phyloP scores from a whole-genome alignment of 2,329 filamentous ascomycete species.

The Herpomyces periplanetae region DNA sequence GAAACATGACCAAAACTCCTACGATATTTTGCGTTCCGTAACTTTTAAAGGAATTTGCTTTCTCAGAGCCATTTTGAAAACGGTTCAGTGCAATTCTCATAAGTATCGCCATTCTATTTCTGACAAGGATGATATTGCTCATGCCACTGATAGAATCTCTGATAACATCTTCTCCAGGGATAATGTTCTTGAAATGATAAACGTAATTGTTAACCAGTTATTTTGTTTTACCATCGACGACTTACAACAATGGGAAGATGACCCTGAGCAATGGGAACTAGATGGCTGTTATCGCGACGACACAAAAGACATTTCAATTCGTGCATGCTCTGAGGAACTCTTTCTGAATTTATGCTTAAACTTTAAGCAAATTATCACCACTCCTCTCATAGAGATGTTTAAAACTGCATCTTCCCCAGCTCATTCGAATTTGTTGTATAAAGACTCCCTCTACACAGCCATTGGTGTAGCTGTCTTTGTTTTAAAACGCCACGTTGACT shows the following conservation, averaged over 20 bases:
- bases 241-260: constrained; percentile 63
- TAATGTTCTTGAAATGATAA: constrained; percentile 42
- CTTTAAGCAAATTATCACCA: constrained; percentile 41
- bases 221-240: constrained; percentile 58
- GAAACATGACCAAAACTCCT: constrained; percentile 11
- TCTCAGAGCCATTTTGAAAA: constrained; percentile 40
- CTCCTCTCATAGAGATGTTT: constrained; percentile 52
- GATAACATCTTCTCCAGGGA: constrained; percentile 30
- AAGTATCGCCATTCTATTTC: constrained; percentile 36
- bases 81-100: constrained; percentile 43
- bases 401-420: constrained; percentile 4
- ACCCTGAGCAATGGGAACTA: constrained; percentile 79
- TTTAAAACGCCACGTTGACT: constrained; percentile 33
- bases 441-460: constrained; percentile 77
- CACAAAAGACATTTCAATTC: constrained; percentile 73
- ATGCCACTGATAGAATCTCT: constrained; percentile 27
- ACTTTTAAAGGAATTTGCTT: constrained; percentile 47
- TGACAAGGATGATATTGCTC: constrained; percentile 31
- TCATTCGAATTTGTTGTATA: constrained; percentile 26
- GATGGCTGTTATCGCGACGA: no score
- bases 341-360: constrained; percentile 67
- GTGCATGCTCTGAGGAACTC: constrained; percentile 66
- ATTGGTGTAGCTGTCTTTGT: constrained; percentile 51
- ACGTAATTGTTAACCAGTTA: constrained; percentile 45
- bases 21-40: constrained; percentile 29